These are phyloP conservation scores for Actinomortierella ambigua DNA, from an alignment of 371 early-diverging fungal species.

Conservation along the genomic window DNA sequence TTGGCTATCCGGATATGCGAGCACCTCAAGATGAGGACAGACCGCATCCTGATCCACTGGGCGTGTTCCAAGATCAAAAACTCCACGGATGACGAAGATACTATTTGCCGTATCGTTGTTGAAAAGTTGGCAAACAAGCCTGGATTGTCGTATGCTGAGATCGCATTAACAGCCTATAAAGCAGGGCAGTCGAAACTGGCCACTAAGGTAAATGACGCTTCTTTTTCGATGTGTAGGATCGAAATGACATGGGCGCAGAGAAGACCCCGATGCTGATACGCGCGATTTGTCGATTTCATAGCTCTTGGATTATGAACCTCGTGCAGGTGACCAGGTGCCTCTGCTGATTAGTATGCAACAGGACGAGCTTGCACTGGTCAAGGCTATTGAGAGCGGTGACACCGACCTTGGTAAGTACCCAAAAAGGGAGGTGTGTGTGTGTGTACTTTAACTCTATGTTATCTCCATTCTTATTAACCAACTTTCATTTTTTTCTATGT, in stretches of 20 bases:
- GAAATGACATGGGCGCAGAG: no score
- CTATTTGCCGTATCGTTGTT: slow-evolving; percentile 77
- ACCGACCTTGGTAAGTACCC: slow-evolving; percentile 83
- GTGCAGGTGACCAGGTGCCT: slow-evolving; percentile 93
- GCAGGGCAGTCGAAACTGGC: slow-evolving; percentile 89
- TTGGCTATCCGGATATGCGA: slow-evolving; percentile 87
- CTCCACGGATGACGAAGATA: slow-evolving; percentile 86
- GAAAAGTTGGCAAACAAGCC: slow-evolving; percentile 76
- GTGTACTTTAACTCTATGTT: background rate
- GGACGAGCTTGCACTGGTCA: slow-evolving; percentile 84
- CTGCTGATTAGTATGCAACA: slow-evolving; percentile 91
- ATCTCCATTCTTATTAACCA: background rate
- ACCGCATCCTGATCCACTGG: slow-evolving; percentile 92
- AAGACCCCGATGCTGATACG: no score
- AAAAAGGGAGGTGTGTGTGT: no score
- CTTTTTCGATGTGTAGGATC: slow-evolving; percentile 1
- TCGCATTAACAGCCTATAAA: slow-evolving; percentile 91
- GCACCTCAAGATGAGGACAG: slow-evolving; percentile 78
- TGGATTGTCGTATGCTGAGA: slow-evolving; percentile 86
- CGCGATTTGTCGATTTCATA: slow-evolving; percentile 26
- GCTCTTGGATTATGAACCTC: slow-evolving; percentile 93
- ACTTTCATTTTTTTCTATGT: background rate
- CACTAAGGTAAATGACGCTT: slow-evolving; percentile 64
- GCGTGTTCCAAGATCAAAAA: slow-evolving; percentile 93
- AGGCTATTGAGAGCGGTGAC: slow-evolving; percentile 94